Evolutionary conservation across 805 yeast genomes (phyloP), one percentile per base, ranked within the genome.

Genomic region (Saturnispora ahearnii): DNA sequence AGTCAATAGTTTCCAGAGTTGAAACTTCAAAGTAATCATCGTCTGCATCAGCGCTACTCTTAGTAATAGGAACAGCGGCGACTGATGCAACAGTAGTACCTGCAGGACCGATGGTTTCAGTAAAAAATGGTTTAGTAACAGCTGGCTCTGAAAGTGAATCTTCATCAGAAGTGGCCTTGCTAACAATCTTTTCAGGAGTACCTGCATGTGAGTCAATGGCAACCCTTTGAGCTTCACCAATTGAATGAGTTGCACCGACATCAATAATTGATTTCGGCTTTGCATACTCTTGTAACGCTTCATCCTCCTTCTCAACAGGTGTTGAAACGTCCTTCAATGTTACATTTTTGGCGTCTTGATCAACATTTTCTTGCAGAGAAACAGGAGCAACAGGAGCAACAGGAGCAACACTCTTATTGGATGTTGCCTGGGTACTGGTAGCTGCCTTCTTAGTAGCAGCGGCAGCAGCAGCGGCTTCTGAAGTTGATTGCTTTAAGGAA

Each of bases 1-100:
- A 76, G 32, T 72, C 68, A 30, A 78, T 73, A 34, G 78, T 77
- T 59, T 76, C 79, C 55, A 76, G 73, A 7, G 69, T 62, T 22
- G 62, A 57, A 42, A 65, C 69, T 42, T 68, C 72, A 22, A 57
- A 64, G 45, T 55, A 63, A n/a, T 60, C 65, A 33, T 51, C 55
- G 26, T 52, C 53, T 21, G 26, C 45, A 5, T 37, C 40, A 7
- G 24, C 24, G 21, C 15, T 18, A 40, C 12, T 36, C 7, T 36
- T 36, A 21, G 26, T 36, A 10, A 36, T 18, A 36, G 40, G 40
- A 36, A 36, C 40, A 7, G 40, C 40, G 15, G 40, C 40, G 15
- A 36, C 58, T 11, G 46, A 34, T 1, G 44, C 50, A 5, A 32
- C 49, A 21, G 49, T 30, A 15, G 53, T 41, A 32, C 45, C 44